Base-by-base conservation (phyloP, 2,329 filamentous ascomycete species). In the Chaetothyriales sp. region DNA sequence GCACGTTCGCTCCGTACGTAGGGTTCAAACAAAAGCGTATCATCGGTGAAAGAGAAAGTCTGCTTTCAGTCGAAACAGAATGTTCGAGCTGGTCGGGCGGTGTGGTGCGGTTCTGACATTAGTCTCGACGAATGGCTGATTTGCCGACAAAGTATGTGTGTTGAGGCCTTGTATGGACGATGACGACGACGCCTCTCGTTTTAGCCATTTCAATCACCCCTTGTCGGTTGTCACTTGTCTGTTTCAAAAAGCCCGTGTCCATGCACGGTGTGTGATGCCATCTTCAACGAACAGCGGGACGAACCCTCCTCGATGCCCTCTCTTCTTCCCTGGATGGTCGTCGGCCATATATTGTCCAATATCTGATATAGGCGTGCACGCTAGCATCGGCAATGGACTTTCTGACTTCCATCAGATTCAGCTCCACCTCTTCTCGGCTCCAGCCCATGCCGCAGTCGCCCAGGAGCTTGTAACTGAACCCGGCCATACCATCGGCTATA, bases 391-490 rank as follows among this genome's bases (percentile, higher is more conserved):
- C 62, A n/a, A 72, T 64, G 49, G 67, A 65, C 50, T 65, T 67
- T 47, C 70, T 63, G 44, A 71, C 69, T 49, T 69, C 65, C 18
- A 70, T 69, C 25, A 73, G 61, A 49, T 70, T 71, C 43, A 73
- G 69, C 55, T 73, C 71, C 18, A 73, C 70, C 60, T 73, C 69
- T 3, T 67, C 61, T 48, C 69, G 68, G 10, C 67, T 68, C 70
- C 69, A 72, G 1, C 68, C 68, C 37, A 73, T 58, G 5, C 64
- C 62, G 22, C 65, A 61, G 18, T 50, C 45, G 22, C 60, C 56
- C 50, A 73, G 66, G 0, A 70, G 65, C 47, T 70, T 71, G 54
- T 72, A 70, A 10, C 68, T 69, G 62, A 69, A 71, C 18, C 68
- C 70, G 2, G 67, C 64, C 18, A 72, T 49, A 2, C 66, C 69